Conservation (phyloP, 108 stramenopile species). For the Nitzschia putrida region DNA sequence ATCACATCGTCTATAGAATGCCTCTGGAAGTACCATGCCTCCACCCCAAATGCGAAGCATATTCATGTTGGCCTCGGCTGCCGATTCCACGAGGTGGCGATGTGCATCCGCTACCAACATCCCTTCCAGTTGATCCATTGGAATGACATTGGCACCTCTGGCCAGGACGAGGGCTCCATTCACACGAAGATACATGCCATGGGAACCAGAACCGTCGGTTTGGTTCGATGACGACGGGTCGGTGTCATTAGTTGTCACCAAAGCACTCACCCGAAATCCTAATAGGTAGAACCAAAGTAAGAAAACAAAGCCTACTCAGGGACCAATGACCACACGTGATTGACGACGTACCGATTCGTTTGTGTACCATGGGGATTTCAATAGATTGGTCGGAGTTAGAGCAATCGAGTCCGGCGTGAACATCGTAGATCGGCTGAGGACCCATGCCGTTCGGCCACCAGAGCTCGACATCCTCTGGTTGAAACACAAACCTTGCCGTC, state of each 20-base stretch:
- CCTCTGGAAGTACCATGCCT: conserved; percentile 56
- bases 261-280: conserved; percentile 42
- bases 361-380: conserved; percentile 6
- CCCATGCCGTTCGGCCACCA: conserved; percentile 62
- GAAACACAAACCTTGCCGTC: conserved; percentile 10
- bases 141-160: conserved; percentile 67
- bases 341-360: conserved; percentile 14
- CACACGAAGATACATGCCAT: conserved; percentile 66
- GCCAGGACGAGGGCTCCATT: conserved; percentile 51
- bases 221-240: conserved; percentile 1
- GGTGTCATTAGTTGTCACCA: conserved; percentile 50
- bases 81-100: conserved; percentile 41
- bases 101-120: conserved; percentile 38
- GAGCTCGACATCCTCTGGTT: conserved; percentile 25
- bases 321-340: neutral
- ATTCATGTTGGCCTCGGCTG: conserved; percentile 57
- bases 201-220: conserved; percentile 36
- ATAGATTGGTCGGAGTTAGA: neutral
- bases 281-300: neutral
- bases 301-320: neutral
- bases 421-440: conserved; percentile 36
- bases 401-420: conserved; percentile 15
- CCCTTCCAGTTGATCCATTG: conserved; percentile 64
- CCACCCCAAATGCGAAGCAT: conserved; percentile 81
- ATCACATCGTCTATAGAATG: conserved; percentile 75